Evolutionary conservation across 1,284 basidiomycete genomes (phyloP), one percentile per base, ranked within the genome.

Genomic region (Ceratobasidium sp.): DNA sequence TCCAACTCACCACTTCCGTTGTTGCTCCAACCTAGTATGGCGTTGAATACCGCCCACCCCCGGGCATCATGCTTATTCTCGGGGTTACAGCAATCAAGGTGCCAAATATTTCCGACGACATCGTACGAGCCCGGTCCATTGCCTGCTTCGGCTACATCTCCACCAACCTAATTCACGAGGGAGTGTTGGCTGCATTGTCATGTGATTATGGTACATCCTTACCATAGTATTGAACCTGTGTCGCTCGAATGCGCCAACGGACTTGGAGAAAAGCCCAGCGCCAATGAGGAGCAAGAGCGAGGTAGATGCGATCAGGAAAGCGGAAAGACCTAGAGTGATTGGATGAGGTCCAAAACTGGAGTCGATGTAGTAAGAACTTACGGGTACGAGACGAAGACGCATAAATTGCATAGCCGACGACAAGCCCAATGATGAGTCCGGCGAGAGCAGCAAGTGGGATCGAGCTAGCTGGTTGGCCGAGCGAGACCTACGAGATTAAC

Each of bases 281-380:
- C 95, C 95, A 81, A 98, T 95, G 78, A 97, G 89, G 76, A 97
- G 87, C 62, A 97, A 83, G 77, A 97, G 84, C 84, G 93, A 93
- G 64, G 95, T 96, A 85, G 96, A 97, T 73, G 88, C 85, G 79
- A 97, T 83, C 59, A 97, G 85, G 89, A 96, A 96, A 77, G 94
- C 84, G 49, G 88, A 89, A 30, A 95, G 82, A 1, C 91, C 90
- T 91, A 41, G 18, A 14, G 3, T n/a, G 1, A 28, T 23, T 57
- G 26, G 1, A 16, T 18, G 13, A 47, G 11, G 3, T 13, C 46
- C 35, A 18, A 35, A 30, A 14, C 46, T 54, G 14, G 21, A 28
- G 7, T 32, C 8, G 6, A 18, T 5, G 52, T n/a, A 21, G 21
- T 32, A 23, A 38, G n/a, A n/a, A 82, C 88, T 78, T 78, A 90